These are phyloP conservation scores for Clavispora santaluciae DNA, from an alignment of 805 yeast genomes.

Conservation along the genomic window DNA sequence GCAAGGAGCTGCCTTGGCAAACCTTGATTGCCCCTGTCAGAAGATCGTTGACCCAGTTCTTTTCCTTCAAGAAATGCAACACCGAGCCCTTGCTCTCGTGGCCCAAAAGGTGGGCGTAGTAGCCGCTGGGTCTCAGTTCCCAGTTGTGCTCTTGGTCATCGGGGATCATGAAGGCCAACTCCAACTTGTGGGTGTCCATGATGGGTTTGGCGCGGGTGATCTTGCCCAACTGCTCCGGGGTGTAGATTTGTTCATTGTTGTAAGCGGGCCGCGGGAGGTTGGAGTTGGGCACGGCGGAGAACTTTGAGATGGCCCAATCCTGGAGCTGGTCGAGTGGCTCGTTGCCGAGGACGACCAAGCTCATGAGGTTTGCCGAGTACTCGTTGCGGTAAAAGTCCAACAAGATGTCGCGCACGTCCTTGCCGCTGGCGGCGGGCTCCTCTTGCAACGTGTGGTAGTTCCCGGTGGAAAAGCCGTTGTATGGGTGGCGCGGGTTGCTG, in stretches of 20 bases:
- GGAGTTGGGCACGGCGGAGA: slow-evolving; percentile 57
- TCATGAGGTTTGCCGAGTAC: slow-evolving; percentile 88
- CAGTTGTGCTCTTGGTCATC: slow-evolving; percentile 59
- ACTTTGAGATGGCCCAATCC: slow-evolving; percentile 62
- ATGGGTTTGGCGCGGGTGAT: slow-evolving; percentile 72
- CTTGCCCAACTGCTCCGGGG: slow-evolving; percentile 45
- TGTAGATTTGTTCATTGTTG: slow-evolving; percentile 41
- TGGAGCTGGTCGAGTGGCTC: slow-evolving; percentile 71
- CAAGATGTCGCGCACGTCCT: slow-evolving; percentile 77
- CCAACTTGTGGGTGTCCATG: slow-evolving; percentile 68
- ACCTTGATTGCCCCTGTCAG: slow-evolving; percentile 68
- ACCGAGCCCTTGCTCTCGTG: slow-evolving; percentile 91
- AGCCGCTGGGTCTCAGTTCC: slow-evolving; percentile 65
- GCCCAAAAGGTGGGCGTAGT: slow-evolving; percentile 79
- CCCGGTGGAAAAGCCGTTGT: slow-evolving; percentile 86
- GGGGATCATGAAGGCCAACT: slow-evolving; percentile 68
- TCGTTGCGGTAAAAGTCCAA: slow-evolving; percentile 65
- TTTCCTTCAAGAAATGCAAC: slow-evolving; percentile 58
- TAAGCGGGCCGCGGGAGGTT: slow-evolving; percentile 43
- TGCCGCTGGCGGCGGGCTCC: slow-evolving; percentile 52
- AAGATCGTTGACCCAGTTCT: slow-evolving; percentile 75
- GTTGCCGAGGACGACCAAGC: slow-evolving; percentile 76
- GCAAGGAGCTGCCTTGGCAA: slow-evolving; percentile 62
- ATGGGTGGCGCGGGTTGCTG: slow-evolving; percentile 75
- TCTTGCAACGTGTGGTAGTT: slow-evolving; percentile 69